Evolutionary conservation across 1,284 basidiomycete genomes (phyloP).

Genomic region (Ceratobasidium papillatum): DNA sequence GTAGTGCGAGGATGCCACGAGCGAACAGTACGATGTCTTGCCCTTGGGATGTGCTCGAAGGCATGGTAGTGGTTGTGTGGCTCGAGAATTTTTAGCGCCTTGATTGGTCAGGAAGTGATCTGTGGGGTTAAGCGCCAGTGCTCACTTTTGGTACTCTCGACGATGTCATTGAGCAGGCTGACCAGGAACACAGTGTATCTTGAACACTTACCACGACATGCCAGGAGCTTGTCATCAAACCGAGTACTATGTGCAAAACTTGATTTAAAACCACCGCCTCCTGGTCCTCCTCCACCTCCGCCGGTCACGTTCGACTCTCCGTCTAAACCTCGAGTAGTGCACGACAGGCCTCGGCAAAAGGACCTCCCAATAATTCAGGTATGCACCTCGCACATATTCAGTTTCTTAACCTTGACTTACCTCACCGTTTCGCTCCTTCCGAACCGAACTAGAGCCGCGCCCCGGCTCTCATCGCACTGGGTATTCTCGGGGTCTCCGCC

Average conservation of each 20-base stretch:
- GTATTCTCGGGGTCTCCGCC: conserved; percentile 44
- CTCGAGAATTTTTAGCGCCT: conserved; percentile 32
- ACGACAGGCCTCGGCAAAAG: conserved; percentile 41
- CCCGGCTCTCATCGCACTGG: conserved; percentile 44
- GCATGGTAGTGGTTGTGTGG: conserved; percentile 12
- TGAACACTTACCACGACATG: background rate
- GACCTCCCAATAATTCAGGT: conserved; percentile 43
- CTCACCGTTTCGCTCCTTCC: background rate
- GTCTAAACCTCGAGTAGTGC: conserved; percentile 38
- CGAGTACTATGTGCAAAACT: conserved; percentile 20
- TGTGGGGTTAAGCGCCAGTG: conserved; percentile 16
- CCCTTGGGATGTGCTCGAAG: conserved; percentile 31
- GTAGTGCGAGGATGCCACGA: conserved; percentile 79
- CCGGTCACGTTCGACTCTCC: conserved; percentile 38
- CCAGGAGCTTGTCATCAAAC: background rate
- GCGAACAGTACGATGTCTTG: conserved; percentile 71
- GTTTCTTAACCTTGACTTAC: background rate
- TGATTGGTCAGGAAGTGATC: conserved; percentile 18
- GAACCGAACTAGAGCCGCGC: conserved; percentile 42
- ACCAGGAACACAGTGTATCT: background rate
- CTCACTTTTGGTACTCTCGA: background rate
- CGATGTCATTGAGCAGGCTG: conserved; percentile 1
- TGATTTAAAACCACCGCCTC: conserved; percentile 23
- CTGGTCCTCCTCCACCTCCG: conserved; percentile 25
- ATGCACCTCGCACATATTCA: background rate